Conservation (phyloP, 495 filamentous ascomycete genomes). For the Penicillium herquei region DNA sequence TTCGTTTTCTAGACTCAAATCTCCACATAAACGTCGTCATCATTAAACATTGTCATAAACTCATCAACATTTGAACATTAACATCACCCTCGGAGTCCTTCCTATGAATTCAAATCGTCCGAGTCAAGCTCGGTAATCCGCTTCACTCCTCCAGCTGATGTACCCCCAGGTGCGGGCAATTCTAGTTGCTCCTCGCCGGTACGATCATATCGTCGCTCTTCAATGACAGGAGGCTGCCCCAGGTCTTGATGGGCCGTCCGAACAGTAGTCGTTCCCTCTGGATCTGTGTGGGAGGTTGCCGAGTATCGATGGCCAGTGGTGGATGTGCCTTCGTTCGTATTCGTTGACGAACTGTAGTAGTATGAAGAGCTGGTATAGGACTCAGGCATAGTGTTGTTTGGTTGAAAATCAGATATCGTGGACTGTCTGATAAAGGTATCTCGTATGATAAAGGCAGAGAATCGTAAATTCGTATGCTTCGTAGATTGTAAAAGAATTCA, state of each 20-base stretch:
- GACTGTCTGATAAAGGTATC: too few species aligned
- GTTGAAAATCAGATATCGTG: neutral
- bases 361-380: constrained; percentile 29
- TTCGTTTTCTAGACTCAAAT: too few species aligned
- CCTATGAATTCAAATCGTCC: neutral
- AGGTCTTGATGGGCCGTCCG: constrained; percentile 40
- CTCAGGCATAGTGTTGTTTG: constrained; percentile 17
- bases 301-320: constrained; percentile 36
- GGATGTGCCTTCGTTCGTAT: constrained; percentile 19
- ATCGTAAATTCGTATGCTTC: neutral
- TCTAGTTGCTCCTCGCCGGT: constrained; percentile 33
- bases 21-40: too few species aligned
- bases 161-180: constrained; percentile 5
- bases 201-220: constrained; percentile 37
- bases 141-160: constrained; percentile 24
- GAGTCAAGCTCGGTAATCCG: constrained; percentile 31
- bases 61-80: too few species aligned
- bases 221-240: constrained; percentile 32
- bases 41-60: too few species aligned
- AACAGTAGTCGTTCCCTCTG: constrained; percentile 37
- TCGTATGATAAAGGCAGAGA: neutral
- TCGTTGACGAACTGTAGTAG: constrained; percentile 34
- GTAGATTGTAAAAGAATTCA: neutral
- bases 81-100: neutral
- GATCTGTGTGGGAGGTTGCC: constrained; percentile 33